Evolutionary conservation across 768 basidiomycete genomes (phyloP).

Genomic region (Dentipellis sp.): DNA sequence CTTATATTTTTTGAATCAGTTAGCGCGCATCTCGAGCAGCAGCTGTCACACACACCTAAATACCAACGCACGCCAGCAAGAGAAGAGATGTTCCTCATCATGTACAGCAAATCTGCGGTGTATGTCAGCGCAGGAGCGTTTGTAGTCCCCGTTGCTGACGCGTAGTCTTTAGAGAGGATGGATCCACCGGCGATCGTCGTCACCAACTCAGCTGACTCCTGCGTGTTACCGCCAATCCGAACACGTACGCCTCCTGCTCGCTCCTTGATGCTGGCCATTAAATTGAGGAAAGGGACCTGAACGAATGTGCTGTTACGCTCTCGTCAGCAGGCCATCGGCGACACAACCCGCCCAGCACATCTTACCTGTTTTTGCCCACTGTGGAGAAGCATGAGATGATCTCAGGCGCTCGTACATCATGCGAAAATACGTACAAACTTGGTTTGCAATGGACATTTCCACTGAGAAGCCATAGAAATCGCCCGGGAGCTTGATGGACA

Average conservation of each 20-base stretch:
- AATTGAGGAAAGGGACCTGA: slow-evolving; percentile 63
- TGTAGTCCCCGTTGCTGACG: slow-evolving; percentile 36
- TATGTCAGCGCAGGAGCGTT: slow-evolving; percentile 60
- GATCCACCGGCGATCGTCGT: slow-evolving; percentile 36
- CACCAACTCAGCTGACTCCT: slow-evolving; percentile 52
- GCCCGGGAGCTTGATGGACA: slow-evolving; percentile 37
- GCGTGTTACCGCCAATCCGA: slow-evolving; percentile 77
- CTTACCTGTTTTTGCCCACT: slow-evolving; percentile 49
- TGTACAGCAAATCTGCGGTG: slow-evolving; percentile 56
- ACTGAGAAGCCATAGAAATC: slow-evolving; percentile 69
- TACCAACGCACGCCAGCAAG: slow-evolving; percentile 61
- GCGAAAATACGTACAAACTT: slow-evolving; percentile 40
- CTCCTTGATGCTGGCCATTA: slow-evolving; percentile 61
- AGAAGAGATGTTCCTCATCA: slow-evolving; percentile 49
- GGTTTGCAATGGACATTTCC: slow-evolving; percentile 63
- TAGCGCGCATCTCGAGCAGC: neutral
- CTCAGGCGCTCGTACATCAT: neutral
- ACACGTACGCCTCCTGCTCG: slow-evolving; percentile 54
- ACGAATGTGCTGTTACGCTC: slow-evolving; percentile 31
- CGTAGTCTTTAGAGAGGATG: slow-evolving; percentile 40
- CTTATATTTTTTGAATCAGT: slow-evolving; percentile 19
- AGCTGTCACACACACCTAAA: slow-evolving; percentile 30
- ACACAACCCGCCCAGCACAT: neutral
- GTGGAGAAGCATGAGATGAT: slow-evolving; percentile 2
- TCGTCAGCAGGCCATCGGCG: neutral